Evolutionary conservation across 2,329 filamentous ascomycete species (phyloP), one percentile per base, ranked within the genome.

Genomic region (Erysiphe pulchra): DNA sequence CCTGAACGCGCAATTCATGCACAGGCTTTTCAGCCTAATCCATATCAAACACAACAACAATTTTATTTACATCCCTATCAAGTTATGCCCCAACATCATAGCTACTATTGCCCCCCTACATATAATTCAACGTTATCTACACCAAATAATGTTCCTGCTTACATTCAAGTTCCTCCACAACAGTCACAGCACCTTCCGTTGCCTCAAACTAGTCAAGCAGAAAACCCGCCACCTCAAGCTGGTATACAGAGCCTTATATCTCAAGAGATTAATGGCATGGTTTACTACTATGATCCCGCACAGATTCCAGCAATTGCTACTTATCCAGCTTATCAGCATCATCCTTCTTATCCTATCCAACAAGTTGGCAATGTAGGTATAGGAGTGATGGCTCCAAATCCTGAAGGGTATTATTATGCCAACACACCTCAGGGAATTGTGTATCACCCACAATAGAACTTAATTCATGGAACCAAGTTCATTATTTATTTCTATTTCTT

Each of bases 251-350:
- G 66, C 50, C 59, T 75, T 38, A 71, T 79, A 42, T 83, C 84
- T 0, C 86, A 94, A 60, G 87, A 95, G 63, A 77, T 78, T 51
- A 92, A 93, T 53, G 90, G 90, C 50, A 95, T 92, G 71, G 85
- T 93, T 0, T 95, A 92, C 61, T 98, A 93, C 59, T 86, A 85
- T 55, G 81, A 92, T 56, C 70, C 82, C 8, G 70, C 76, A n/a
- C 78, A 85, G 56, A 64, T 86, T 42, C 65, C 73, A 24, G 53
- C 56, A 30, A 54, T 60, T 17, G 55, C 59, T 30, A 54, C 54
- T 38, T 63, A 63, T 47, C 16, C 45, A 11, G 41, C 45, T 5
- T 46, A 46, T 39, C 45, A 46, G 41, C 18, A 28, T 30, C 44
- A 33, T 30, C 45, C 37, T 33, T 45, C 43, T 46, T 82, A 76